Evolutionary conservation across 768 basidiomycete species (phyloP), one percentile per base, ranked within the genome.

Genomic region (Lactarius vividus): DNA sequence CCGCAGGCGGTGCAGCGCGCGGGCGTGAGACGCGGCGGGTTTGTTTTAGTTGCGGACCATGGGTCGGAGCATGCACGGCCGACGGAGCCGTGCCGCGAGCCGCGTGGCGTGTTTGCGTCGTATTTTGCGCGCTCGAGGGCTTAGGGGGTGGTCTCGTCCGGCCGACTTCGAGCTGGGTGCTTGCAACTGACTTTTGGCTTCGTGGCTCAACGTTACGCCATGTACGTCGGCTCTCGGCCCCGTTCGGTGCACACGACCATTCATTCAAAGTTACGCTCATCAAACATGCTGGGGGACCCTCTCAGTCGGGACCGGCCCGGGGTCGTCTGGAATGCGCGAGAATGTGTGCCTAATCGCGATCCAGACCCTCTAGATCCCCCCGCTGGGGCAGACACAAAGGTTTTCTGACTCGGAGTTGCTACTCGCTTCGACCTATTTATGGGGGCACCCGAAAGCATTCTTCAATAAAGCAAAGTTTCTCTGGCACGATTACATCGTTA

Each of bases 1-100:
- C 59, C 9, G 40, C 69, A 20, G 62, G 69, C 61, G 1, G 44
- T 59, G 29, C 39, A 7, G 4, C 39, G 66, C 40, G 66, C 61
- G n/a, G 46, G 57, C 16, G 56, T 57, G 29, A 59, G 18, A 8
- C 59, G 65, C 44, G 55, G 55, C 1, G 66, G 72, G 49, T 58
- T 69, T 49, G n/a, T 59, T 28, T 37, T 73, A 31, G 49, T 63
- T 15, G 37, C 52, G 26, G 23, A 44, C 18, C 26, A 37, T 49
- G 42, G n/a, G 59, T 55, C 2, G 9, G 54, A 2, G 23, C 31
- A 33, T 33, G 33, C 33, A 33, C 33, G 8, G 33, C 10, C 46
- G 46, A 23, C 18, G 29, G 54, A 55, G 4, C 3, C 2, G 18
- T 7, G 39, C 11, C 10, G 35, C 26, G 37, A 15, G 37, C 37